phyloP scores from a whole-genome alignment of 495 filamentous ascomycete species.

The Penicillium diatomitis region DNA sequence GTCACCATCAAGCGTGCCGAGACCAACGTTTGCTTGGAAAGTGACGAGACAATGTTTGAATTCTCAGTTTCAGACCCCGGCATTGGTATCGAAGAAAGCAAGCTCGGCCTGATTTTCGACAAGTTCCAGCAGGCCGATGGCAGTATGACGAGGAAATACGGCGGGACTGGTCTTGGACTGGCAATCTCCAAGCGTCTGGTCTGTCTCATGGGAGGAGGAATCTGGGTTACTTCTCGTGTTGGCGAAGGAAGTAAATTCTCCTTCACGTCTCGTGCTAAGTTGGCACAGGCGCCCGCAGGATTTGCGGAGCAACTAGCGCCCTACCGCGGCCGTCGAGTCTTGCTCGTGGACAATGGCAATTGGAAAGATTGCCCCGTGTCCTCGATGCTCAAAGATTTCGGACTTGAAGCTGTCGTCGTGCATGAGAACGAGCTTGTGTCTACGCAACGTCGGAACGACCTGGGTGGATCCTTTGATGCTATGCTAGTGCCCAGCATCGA shows the following conservation, averaged over 20 bases:
- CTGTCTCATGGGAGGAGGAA: slow-evolving; percentile 70
- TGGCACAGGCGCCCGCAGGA: slow-evolving; percentile 63
- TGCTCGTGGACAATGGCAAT: slow-evolving; percentile 78
- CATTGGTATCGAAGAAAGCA: slow-evolving; percentile 71
- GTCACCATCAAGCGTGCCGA: slow-evolving; percentile 44
- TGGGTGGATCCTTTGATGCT: slow-evolving; percentile 64
- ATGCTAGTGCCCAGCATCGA: slow-evolving; percentile 84
- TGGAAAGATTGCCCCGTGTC: slow-evolving; percentile 58
- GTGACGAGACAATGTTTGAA: slow-evolving; percentile 32
- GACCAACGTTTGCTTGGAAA: slow-evolving; percentile 36
- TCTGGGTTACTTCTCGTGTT: slow-evolving; percentile 81
- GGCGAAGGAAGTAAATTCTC: slow-evolving; percentile 80
- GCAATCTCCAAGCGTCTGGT: slow-evolving; percentile 70
- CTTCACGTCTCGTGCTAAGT: slow-evolving; percentile 69
- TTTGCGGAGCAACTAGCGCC: slow-evolving; percentile 69
- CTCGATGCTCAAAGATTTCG: slow-evolving; percentile 61
- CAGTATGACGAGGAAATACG: slow-evolving; percentile 77
- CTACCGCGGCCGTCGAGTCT: slow-evolving; percentile 68
- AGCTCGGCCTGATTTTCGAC: slow-evolving; percentile 62
- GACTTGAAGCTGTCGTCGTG: slow-evolving; percentile 65
- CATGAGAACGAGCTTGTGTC: slow-evolving; percentile 37
- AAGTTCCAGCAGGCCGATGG: slow-evolving; percentile 88
- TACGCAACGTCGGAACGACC: slow-evolving; percentile 37
- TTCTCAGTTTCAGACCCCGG: slow-evolving; percentile 66
- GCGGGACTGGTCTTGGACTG: slow-evolving; percentile 68